Evolutionary conservation across 2,329 filamentous ascomycete species (phyloP).

Genomic region (Parascedosporium putredinis): DNA sequence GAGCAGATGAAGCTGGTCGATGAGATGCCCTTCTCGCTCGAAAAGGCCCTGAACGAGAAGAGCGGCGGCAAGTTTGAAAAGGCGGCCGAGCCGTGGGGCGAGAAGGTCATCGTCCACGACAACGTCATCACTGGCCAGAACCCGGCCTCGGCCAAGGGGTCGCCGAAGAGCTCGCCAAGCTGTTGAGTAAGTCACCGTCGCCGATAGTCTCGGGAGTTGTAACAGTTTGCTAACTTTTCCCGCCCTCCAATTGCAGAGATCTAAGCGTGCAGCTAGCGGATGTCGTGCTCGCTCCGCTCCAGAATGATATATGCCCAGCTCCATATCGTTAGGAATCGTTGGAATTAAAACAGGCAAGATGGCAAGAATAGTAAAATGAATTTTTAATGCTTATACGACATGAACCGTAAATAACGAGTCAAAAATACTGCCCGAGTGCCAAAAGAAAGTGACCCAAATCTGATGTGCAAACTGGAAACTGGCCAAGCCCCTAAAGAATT

Average conservation of each 20-base stretch:
- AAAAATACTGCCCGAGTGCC: neutral
- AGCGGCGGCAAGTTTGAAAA: conserved; percentile 46
- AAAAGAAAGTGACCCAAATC: neutral
- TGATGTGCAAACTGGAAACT: neutral
- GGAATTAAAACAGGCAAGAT: too few relatives aligned
- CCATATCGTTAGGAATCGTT: too few relatives aligned
- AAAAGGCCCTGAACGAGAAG: conserved; percentile 39
- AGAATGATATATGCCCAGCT: too few relatives aligned
- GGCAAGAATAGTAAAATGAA: too few relatives aligned
- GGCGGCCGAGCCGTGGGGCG: conserved; percentile 37
- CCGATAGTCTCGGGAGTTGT: too few relatives aligned
- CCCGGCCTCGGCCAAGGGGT: conserved; percentile 40
- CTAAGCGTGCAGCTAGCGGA: too few relatives aligned
- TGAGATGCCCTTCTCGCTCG: conserved; percentile 49
- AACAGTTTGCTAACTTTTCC: too few relatives aligned
- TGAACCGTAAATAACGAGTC: neutral
- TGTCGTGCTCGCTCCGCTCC: too few relatives aligned
- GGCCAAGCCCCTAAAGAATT: neutral
- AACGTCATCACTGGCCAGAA: conserved; percentile 49
- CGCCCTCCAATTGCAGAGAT: neutral
- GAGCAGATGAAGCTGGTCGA: conserved; percentile 34
- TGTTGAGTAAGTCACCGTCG: conserved; percentile 22
- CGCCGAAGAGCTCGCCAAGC: conserved; percentile 40
- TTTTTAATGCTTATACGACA: too few relatives aligned
- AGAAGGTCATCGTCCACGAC: conserved; percentile 39